Base-by-base conservation (phyloP, 176 grass and related monocot genomes). In the Hordeum marinum region DNA sequence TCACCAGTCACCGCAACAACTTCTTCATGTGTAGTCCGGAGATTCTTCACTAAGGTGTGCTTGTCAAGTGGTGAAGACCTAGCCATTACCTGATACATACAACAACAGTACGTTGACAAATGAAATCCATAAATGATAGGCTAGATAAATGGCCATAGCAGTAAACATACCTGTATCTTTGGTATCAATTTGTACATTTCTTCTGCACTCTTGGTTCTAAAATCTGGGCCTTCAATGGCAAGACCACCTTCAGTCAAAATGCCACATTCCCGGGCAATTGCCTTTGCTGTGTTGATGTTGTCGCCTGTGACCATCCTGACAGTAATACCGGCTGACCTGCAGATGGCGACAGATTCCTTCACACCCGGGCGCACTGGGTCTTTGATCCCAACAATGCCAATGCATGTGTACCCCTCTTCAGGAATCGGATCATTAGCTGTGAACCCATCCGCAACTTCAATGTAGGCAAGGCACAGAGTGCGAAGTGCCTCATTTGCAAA, bases 291-390 rank as follows among this genome's bases (percentile, higher is more conserved):
- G 78, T 98, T 98, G 77, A 98, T 98, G 72, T 98, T 98, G 85
- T 98, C 95, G 81, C 95, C 91, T 50, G 95, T 98, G 27, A 98
- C 93, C 95, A 98, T 98, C 90, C 95, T 91, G 26, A 98, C 95
- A 14, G 85, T 90, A 91, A 98, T 95, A 68, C 95, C 95, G 46
- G 95, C 95, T 18, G 91, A 93, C 80, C 95, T 92, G 87, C 95
- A 98, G 74, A 89, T 95, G 42, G 89, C 87, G 7, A 98, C 95
- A 17, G 95, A 95, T 80, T 98, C 95, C 89, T 98, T 95, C 32
- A 98, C 95, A 23, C 95, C 95, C 0, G 92, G 93, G 55, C 95
- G 88, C 36, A 98, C 89, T 9, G 93, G 95, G 41, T 98, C 95
- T 76, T 98, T 98, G 36, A 98, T 98, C 59, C 95, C 93, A 74